These are phyloP conservation scores for Alternaria sp. DNA, from an alignment of 2,329 filamentous ascomycete genomes.

Conservation along the genomic window DNA sequence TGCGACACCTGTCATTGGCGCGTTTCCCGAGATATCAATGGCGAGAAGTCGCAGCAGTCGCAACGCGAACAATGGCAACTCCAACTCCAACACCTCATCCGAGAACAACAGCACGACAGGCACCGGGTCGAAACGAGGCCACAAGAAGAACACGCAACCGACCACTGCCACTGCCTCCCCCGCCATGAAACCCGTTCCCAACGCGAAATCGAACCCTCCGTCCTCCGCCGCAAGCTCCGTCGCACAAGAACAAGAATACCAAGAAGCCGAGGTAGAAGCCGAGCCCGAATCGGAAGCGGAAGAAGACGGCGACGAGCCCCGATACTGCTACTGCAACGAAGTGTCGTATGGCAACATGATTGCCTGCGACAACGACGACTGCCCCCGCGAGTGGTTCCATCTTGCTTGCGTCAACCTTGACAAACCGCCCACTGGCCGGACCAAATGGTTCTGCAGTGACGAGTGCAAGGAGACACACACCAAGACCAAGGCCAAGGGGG, in stretches of 20 bases:
- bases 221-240: conserved; percentile 43
- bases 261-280: conserved; percentile 35
- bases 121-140: conserved; percentile 43
- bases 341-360: conserved; percentile 73
- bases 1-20: conserved; percentile 54
- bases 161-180: conserved; percentile 36
- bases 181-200: conserved; percentile 30
- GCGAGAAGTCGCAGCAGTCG: conserved; percentile 52
- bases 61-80: conserved; percentile 46
- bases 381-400: conserved; percentile 72
- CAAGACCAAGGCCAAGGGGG: conserved; percentile 42
- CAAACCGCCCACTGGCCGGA: conserved; percentile 59
- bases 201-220: conserved; percentile 38
- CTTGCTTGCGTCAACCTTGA: conserved; percentile 68
- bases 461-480: conserved; percentile 45
- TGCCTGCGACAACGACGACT: conserved; percentile 70
- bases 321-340: conserved; percentile 70
- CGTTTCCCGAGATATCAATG: conserved; percentile 53
- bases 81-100: conserved; percentile 47
- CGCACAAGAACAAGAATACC: conserved; percentile 42
- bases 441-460: conserved; percentile 51
- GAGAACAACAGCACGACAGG: conserved; percentile 49
- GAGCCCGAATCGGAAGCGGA: conserved; percentile 45
- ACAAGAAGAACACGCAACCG: conserved; percentile 42
- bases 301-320: conserved; percentile 58